Conservation (phyloP, 371 early-diverging fungal species). For the Batrachochytrium dendrobatidis region DNA sequence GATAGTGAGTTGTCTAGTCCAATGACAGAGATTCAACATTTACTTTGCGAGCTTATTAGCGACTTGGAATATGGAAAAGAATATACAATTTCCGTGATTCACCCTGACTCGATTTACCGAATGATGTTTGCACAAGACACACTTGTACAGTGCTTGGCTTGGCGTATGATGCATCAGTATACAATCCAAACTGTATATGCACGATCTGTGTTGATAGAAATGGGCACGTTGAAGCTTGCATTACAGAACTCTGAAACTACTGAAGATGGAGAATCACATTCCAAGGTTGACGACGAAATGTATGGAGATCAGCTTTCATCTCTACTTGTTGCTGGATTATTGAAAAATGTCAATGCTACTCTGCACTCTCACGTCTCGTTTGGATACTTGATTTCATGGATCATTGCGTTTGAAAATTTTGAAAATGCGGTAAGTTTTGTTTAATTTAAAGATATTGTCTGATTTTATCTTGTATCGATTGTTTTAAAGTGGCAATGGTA, state of each 20-base stretch:
- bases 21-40: background rate
- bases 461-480: too few species aligned
- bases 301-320: too few species aligned
- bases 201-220: conserved; percentile 1
- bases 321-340: too few species aligned
- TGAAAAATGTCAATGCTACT: too few species aligned
- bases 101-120: conserved; percentile 17
- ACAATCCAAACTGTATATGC: conserved; percentile 3
- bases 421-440: conserved; percentile 61
- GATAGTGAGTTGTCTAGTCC: too few species aligned
- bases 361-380: conserved; percentile 18
- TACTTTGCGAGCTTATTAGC: conserved; percentile 3
- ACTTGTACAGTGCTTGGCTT: conserved; percentile 29
- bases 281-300: too few species aligned
- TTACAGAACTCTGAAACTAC: too few species aligned
- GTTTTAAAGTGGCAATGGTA: too few species aligned
- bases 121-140: conserved; percentile 23
- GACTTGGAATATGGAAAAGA: conserved; percentile 6
- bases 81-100: background rate
- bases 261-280: too few species aligned
- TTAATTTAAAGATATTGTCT: background rate
- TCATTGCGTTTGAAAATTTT: conserved; percentile 67
- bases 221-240: background rate
- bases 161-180: conserved; percentile 20
- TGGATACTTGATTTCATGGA: conserved; percentile 67